Conservation (phyloP, 1,284 basidiomycete species). For the Tilletia walkeri region DNA sequence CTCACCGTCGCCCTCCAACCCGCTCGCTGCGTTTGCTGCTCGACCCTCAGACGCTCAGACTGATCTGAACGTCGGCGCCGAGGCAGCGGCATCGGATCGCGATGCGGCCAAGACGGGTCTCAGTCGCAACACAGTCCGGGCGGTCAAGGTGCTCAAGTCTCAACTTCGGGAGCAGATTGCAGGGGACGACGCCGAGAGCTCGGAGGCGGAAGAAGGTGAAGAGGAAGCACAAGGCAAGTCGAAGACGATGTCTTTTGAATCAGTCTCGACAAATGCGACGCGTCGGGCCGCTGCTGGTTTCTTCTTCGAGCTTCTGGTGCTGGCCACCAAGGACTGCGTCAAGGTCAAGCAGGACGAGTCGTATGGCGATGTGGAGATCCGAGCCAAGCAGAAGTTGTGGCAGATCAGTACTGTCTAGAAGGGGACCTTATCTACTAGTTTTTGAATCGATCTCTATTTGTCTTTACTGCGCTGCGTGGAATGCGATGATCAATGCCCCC, state of each 20-base stretch:
- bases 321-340: constrained; percentile 86
- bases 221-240: constrained; percentile 19
- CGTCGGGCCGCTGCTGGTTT: constrained; percentile 88
- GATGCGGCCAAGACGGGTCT: constrained; percentile 64
- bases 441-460: background rate
- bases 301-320: constrained; percentile 94
- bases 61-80: constrained; percentile 55
- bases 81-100: constrained; percentile 60
- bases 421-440: no score
- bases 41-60: constrained; percentile 56
- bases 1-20: constrained; percentile 64
- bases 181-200: constrained; percentile 48
- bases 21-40: constrained; percentile 77
- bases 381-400: constrained; percentile 74
- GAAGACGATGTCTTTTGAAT: constrained; percentile 66
- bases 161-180: constrained; percentile 58
- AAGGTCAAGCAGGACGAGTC: constrained; percentile 68
- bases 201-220: constrained; percentile 9
- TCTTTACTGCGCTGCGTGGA: background rate
- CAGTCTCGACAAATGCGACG: constrained; percentile 75
- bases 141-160: constrained; percentile 74
- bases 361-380: constrained; percentile 82
- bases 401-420: constrained; percentile 42
- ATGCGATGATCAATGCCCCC: no score
- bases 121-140: constrained; percentile 86